phyloP scores from a whole-genome alignment of 768 basidiomycete genomes.

The Flagelloscypha sp. region DNA sequence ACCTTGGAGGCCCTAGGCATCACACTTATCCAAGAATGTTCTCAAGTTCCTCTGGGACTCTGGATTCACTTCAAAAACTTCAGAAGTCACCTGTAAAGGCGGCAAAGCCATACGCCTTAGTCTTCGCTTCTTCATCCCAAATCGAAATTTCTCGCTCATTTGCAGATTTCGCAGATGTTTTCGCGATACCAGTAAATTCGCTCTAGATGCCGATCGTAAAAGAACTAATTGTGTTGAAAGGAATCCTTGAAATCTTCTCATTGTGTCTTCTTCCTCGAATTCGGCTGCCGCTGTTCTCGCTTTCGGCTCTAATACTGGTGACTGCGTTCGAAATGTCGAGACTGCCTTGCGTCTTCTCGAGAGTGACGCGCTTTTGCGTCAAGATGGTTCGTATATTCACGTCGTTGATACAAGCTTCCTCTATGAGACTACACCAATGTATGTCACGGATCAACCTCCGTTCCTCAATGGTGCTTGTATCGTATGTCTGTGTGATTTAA shows the following conservation, averaged over 20 bases:
- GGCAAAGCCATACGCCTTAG: constrained; percentile 65
- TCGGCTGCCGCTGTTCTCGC: constrained; percentile 50
- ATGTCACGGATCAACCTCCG: constrained; percentile 79
- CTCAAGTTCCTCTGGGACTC: constrained; percentile 20
- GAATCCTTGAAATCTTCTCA: not conserved
- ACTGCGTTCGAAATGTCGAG: constrained; percentile 77
- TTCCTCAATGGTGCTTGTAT: constrained; percentile 91
- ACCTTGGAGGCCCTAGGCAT: constrained; percentile 70
- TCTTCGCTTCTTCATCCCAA: constrained; percentile 57
- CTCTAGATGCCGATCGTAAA: not conserved
- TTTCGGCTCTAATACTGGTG: constrained; percentile 86
- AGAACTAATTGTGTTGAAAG: not conserved
- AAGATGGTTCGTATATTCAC: constrained; percentile 9
- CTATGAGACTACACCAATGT: constrained; percentile 95
- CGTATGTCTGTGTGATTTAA: constrained; percentile 37
- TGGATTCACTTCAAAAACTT: constrained; percentile 6
- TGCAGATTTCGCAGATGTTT: constrained; percentile 24
- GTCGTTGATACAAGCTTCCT: constrained; percentile 79
- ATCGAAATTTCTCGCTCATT: constrained; percentile 47
- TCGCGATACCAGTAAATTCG: not conserved
- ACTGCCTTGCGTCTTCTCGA: constrained; percentile 68
- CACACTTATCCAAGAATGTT: constrained; percentile 40
- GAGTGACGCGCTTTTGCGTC: constrained; percentile 18
- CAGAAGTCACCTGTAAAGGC: constrained; percentile 45
- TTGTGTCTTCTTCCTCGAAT: constrained; percentile 9